These are phyloP conservation scores for Ustilago lituana DNA, from an alignment of 1,284 basidiomycete species.

Conservation along the genomic window DNA sequence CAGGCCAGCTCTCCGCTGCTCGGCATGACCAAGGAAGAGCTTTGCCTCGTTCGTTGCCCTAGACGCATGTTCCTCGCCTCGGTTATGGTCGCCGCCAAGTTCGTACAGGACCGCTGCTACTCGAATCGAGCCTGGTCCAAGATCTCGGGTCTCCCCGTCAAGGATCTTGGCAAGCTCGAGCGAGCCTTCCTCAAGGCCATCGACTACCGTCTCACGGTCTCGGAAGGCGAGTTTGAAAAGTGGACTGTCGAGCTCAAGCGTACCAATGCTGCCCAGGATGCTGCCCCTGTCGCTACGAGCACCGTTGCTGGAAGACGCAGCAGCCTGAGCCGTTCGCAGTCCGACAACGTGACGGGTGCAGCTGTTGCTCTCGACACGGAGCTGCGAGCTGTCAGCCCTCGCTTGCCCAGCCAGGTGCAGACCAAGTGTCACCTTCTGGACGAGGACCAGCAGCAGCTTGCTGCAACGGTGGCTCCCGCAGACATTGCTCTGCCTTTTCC, in stretches of 20 bases:
- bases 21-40: slow-evolving; percentile 41
- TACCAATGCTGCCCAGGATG: not conserved
- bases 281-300: slow-evolving; percentile 1
- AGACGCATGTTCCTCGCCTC: slow-evolving; percentile 86
- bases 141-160: slow-evolving; percentile 68
- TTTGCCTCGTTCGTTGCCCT: slow-evolving; percentile 72
- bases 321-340: slow-evolving; percentile 43
- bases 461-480: not conserved
- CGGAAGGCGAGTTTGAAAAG: slow-evolving; percentile 51
- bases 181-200: slow-evolving; percentile 68
- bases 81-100: slow-evolving; percentile 87
- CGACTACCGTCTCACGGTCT: slow-evolving; percentile 68
- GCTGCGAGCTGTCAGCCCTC: slow-evolving; percentile 39
- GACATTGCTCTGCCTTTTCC: slow-evolving; percentile 34
- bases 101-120: slow-evolving; percentile 89
- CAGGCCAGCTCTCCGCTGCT: slow-evolving; percentile 31
- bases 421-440: slow-evolving; percentile 32
- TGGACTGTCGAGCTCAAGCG: slow-evolving; percentile 58
- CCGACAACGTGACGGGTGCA: slow-evolving; percentile 45
- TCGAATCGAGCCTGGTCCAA: slow-evolving; percentile 90
- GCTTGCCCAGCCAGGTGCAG: slow-evolving; percentile 32
- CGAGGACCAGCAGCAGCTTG: slow-evolving; percentile 7
- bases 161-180: slow-evolving; percentile 69
- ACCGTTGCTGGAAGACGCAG: slow-evolving; percentile 13
- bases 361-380: slow-evolving; percentile 38